Conservation (phyloP, 192 early-diverging fungal species). For the Spizellomyces sp. region DNA sequence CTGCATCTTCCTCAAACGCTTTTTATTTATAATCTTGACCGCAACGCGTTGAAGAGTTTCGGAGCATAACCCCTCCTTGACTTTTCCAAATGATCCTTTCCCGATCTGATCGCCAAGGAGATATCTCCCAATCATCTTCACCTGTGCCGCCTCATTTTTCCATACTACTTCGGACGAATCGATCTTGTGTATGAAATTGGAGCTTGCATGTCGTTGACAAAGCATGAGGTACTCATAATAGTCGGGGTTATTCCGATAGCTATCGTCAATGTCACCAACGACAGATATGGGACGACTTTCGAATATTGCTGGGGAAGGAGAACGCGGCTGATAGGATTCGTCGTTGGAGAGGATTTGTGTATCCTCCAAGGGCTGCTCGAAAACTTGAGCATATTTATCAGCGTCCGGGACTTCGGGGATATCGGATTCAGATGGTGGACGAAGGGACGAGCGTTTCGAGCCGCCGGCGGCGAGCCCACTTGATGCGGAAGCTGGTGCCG, state of each 20-base stretch:
- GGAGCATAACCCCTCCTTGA: conserved; percentile 60
- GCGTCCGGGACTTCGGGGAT: neutral
- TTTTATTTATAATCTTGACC: conserved; percentile 61
- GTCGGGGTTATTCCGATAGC: conserved; percentile 42
- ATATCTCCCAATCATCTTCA: conserved; percentile 59
- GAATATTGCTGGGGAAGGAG: conserved; percentile 10
- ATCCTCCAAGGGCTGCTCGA: too few species aligned
- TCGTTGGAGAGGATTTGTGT: too few species aligned
- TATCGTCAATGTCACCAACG: conserved; percentile 29
- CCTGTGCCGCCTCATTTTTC: conserved; percentile 35
- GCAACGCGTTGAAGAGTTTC: conserved; percentile 62
- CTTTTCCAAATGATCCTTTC: conserved; percentile 63
- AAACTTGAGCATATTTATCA: too few species aligned
- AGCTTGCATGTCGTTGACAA: conserved; percentile 49
- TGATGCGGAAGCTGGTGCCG: conserved; percentile 3
- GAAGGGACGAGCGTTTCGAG: conserved; percentile 20
- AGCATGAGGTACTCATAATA: conserved; percentile 62
- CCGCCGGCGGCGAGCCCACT: neutral
- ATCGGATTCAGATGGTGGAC: conserved; percentile 14
- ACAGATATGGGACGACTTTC: conserved; percentile 26
- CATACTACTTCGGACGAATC: conserved; percentile 58
- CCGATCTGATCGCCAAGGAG: conserved; percentile 62
- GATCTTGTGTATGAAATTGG: conserved; percentile 63
- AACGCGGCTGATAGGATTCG: neutral
- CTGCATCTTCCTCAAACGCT: conserved; percentile 57